Evolutionary conservation across 306 rosid species (phyloP), one percentile per base, ranked within the genome.

Genomic region (Alnus glutinosa): DNA sequence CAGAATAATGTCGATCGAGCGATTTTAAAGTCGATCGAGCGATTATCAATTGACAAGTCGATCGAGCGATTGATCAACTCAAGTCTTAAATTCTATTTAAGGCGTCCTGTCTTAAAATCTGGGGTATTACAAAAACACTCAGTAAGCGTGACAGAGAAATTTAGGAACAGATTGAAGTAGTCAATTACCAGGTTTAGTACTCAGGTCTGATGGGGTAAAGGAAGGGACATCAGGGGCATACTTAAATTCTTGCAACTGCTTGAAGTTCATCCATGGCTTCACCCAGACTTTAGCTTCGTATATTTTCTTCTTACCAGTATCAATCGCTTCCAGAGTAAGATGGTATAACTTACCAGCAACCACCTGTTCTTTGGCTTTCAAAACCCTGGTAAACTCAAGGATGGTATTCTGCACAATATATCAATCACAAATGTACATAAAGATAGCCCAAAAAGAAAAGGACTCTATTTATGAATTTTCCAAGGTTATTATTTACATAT

Each of bases 251-350:
- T 72, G 74, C 73, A 90, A 73, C 75, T 85, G 85, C 84, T 80
- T 90, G 79, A 85, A 86, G 81, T 86, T 85, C 82, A 77, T 79
- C 94, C 94, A 90, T 63, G 90, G 92, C 78, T 83, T 83, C 83
- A 86, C 89, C 94, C 92, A 88, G 34, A 88, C 84, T 74, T 85
- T 84, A 66, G 94, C 88, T 66, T 84, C 86, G 18, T 88, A 90
- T 68, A 86, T 55, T 63, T 81, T 83, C 73, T 52, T 88, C 61
- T 84, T 72, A 44, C 88, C 92, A 0, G 79, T 86, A 77, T 90
- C 92, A 77, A 82, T 18, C 39, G 81, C 92, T 78, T 90, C 94
- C 39, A 88, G 16, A 0, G 86, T 85, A 76, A 90, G 82, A 79
- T 79, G 73, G 72, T 88, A 88, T 4, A 88, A 23, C 80, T 63